A percentile compares a stretch with the other conserved stretches of the same genome.
Conservation (phyloP, 163 green algal genomes). For the Chlorella variabilis region DNA sequence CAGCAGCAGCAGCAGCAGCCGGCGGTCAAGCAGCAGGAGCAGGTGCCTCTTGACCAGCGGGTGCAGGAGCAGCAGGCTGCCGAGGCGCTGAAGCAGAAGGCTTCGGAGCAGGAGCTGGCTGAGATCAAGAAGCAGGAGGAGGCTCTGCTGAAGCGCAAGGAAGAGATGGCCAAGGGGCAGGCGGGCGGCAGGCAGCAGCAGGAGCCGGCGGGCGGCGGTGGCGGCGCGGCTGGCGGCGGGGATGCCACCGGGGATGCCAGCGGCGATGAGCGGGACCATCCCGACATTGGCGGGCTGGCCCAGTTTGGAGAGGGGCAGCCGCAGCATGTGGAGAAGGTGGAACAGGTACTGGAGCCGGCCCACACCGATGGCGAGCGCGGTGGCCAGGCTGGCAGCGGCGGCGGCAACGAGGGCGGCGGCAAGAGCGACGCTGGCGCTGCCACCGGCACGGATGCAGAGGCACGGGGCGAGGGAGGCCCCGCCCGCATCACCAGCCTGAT, state of each 20-base stretch:
- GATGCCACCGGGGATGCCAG: not conserved
- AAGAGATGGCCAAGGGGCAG: not conserved
- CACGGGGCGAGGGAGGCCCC: not conserved
- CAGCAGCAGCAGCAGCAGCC: not conserved
- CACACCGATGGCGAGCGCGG: too few species aligned
- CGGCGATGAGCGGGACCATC: slow-evolving; percentile 15
- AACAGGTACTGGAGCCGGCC: not conserved
- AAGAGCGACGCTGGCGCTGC: not conserved
- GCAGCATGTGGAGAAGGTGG: not conserved
- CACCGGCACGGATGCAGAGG: not conserved
- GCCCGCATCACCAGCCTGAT: not conserved
- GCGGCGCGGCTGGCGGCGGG: not conserved
- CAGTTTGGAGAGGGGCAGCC: slow-evolving; percentile 11
- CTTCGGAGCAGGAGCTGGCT: not conserved
- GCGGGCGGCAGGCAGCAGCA: not conserved
- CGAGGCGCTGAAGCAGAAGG: not conserved
- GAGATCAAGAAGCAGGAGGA: not conserved
- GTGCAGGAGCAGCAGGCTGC: not conserved
- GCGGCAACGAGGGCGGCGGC: not conserved
- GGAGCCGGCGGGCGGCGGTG: too few species aligned
- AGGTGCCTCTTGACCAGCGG: not conserved
- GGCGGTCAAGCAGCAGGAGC: not conserved
- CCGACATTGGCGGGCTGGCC: not conserved
- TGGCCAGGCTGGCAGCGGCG: not conserved
- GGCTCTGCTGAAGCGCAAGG: too few species aligned